Conservation (phyloP, 345 rosid genomes). For the Arabis hirsuta region DNA sequence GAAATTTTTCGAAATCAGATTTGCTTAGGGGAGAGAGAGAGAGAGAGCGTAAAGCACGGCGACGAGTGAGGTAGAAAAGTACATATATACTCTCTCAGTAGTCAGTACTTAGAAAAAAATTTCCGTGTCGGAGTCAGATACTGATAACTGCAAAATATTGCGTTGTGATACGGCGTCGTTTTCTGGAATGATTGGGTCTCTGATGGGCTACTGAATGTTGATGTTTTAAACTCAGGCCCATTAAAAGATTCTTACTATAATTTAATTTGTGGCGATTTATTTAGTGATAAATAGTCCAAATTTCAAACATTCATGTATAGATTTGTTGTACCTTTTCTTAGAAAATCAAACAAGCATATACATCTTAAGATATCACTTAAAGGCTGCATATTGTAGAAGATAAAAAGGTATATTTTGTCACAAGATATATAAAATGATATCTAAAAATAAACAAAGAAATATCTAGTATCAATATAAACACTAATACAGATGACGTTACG, state of each 20-base stretch:
- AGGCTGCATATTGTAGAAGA: too few relatives aligned
- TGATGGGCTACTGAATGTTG: neutral
- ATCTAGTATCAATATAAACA: neutral
- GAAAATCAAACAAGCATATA: too few relatives aligned
- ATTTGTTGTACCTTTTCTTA: too few relatives aligned
- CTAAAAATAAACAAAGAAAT: too few relatives aligned
- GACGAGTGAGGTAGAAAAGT: neutral
- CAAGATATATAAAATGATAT: too few relatives aligned
- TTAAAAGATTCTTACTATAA: neutral
- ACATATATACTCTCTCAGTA: conserved; percentile 4
- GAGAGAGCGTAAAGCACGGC: neutral
- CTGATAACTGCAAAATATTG: neutral
- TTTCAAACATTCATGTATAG: too few relatives aligned
- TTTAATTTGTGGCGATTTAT: too few relatives aligned
- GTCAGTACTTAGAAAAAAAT: conserved; percentile 3
- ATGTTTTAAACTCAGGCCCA: conserved; percentile 12
- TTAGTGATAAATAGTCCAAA: too few relatives aligned
- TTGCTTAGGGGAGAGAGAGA: neutral
- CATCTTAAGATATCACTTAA: too few relatives aligned
- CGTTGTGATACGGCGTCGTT: neutral
- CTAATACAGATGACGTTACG: too few relatives aligned
- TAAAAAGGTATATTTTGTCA: too few relatives aligned
- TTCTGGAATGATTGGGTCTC: neutral
- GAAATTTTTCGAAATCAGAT: conserved; percentile 19
- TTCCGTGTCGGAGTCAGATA: conserved; percentile 12